Percentiles rank a stretch among this genome's conserved stretches.
These are phyloP conservation scores for Dipodascopsis uninucleata DNA, from an alignment of 805 yeast species.

Conservation along the genomic window DNA sequence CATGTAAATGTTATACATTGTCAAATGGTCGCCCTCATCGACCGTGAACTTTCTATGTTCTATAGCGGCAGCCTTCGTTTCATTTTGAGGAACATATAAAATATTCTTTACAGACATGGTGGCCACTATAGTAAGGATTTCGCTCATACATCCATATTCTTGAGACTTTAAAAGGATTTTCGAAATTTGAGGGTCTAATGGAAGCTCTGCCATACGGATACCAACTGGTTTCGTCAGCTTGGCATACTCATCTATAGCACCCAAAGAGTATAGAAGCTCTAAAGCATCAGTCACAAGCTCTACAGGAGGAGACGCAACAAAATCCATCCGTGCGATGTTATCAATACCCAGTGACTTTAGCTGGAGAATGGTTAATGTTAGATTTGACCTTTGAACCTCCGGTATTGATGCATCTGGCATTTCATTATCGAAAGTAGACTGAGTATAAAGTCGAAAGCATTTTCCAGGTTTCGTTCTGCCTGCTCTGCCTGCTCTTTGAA, in stretches of 20 bases:
- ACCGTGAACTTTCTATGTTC: conserved; percentile 61
- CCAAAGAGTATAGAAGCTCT: conserved; percentile 70
- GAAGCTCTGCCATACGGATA: conserved; percentile 59
- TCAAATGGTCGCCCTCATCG: conserved; percentile 76
- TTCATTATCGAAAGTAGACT: conserved; percentile 39
- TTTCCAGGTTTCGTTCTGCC: conserved; percentile 76
- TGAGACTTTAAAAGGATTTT: conserved; percentile 53
- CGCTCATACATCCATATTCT: conserved; percentile 59
- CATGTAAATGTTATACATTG: conserved; percentile 54
- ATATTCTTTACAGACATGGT: conserved; percentile 77
- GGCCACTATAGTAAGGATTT: conserved; percentile 66
- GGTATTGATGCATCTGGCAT: conserved; percentile 65
- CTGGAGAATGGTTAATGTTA: conserved; percentile 62
- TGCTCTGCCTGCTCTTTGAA: conserved; percentile 77
- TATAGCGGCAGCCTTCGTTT: conserved; percentile 63
- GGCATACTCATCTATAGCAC: conserved; percentile 70
- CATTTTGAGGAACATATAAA: conserved; percentile 61
- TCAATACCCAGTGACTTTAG: conserved; percentile 62
- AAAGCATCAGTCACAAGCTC: conserved; percentile 65
- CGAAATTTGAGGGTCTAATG: conserved; percentile 68
- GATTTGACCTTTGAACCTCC: conserved; percentile 74
- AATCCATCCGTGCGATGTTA: conserved; percentile 61
- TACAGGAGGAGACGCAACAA: conserved; percentile 70
- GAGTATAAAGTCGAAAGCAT: conserved; percentile 66
- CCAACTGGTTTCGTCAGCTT: conserved; percentile 57